Evolutionary conservation across 257 asterid genomes (phyloP).

Genomic region (Solanum chmielewskii): DNA sequence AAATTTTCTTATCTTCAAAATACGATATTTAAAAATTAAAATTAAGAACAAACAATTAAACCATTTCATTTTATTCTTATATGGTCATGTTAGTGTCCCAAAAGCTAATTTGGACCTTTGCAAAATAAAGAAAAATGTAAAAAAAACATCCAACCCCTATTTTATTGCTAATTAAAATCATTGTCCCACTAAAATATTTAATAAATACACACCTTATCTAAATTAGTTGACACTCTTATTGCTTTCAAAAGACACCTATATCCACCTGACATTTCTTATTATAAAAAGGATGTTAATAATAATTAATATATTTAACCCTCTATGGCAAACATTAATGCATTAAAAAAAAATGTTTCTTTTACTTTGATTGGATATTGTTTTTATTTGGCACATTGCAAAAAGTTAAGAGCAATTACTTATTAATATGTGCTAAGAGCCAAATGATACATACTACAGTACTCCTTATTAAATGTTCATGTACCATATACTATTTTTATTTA

Average conservation of each 20-base stretch:
- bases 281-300: background rate
- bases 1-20: background rate
- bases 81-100: background rate
- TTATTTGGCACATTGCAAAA: background rate
- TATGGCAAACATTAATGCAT: background rate
- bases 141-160: background rate
- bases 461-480: background rate
- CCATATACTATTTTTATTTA: background rate
- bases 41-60: background rate
- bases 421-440: background rate
- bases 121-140: background rate
- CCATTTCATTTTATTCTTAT: background rate
- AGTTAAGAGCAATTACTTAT: background rate
- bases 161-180: background rate
- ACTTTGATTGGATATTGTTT: background rate
- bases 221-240: background rate
- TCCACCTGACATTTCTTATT: background rate
- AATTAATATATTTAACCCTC: background rate
- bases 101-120: background rate
- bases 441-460: background rate
- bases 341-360: background rate
- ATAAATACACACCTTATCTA: background rate
- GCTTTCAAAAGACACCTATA: background rate
- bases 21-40: background rate
- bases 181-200: background rate